Conservation (phyloP, 192 early-diverging fungal species). For the Glomus cerebriforme region DNA sequence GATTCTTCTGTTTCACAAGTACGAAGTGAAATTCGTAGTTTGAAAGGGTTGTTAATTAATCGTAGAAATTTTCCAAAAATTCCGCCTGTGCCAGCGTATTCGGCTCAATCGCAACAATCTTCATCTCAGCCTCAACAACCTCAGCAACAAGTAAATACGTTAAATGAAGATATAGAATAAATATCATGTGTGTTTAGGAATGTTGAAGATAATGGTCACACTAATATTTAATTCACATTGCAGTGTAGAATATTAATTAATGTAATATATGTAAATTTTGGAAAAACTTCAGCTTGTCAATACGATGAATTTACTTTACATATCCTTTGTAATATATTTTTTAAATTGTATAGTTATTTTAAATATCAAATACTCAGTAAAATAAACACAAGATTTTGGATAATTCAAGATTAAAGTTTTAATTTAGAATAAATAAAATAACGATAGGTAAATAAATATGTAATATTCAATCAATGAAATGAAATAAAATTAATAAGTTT, state of each 20-base stretch:
- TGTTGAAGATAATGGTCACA: neutral
- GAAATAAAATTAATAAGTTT: neutral
- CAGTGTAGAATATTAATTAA: too few species aligned
- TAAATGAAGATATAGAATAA: neutral
- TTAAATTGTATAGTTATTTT: neutral
- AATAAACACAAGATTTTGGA: neutral
- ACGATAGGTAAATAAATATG: neutral
- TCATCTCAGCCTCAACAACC: neutral
- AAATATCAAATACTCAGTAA: neutral
- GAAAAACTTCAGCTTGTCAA: too few species aligned
- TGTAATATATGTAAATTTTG: too few species aligned
- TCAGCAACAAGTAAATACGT: neutral
- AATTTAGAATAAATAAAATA: neutral
- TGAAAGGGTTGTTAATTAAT: slow-evolving; percentile 42
- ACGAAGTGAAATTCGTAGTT: slow-evolving; percentile 43
- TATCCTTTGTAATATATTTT: neutral
- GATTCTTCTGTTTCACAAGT: slow-evolving; percentile 29
- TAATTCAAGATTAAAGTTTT: neutral
- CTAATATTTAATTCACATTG: too few species aligned
- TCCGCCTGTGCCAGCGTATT: neutral
- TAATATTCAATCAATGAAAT: neutral
- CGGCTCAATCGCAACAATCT: neutral
- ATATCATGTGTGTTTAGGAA: neutral
- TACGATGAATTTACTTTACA: neutral
- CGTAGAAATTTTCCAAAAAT: slow-evolving; percentile 42